These are phyloP conservation scores for Rutstroemia sp. DNA, from an alignment of 2,329 filamentous ascomycete species.

Conservation along the genomic window DNA sequence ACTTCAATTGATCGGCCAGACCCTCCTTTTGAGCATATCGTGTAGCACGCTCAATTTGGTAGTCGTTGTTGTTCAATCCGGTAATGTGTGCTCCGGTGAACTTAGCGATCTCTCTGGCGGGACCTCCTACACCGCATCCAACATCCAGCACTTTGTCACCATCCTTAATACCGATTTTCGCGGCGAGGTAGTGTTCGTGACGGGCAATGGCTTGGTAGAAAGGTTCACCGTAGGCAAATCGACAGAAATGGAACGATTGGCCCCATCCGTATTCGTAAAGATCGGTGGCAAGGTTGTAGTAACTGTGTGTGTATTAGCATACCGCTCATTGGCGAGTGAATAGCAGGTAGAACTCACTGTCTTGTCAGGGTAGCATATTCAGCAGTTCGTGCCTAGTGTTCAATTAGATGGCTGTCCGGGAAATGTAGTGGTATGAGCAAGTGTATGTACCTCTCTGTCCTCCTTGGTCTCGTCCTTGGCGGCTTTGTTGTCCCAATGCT, in stretches of 20 bases:
- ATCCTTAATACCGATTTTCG: conserved; percentile 78
- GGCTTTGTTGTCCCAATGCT: conserved; percentile 87
- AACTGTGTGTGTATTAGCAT: conserved; percentile 43
- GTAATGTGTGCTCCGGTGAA: conserved; percentile 86
- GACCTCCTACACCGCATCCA: conserved; percentile 93
- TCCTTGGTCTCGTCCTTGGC: conserved; percentile 74
- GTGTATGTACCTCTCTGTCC: conserved; percentile 60
- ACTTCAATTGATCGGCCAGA: conserved; percentile 70
- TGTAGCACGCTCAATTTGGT: conserved; percentile 93
- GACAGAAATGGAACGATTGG: conserved; percentile 95
- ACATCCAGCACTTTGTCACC: conserved; percentile 90
- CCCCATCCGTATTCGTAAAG: conserved; percentile 97
- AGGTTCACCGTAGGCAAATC: conserved; percentile 77
- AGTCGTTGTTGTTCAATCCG: conserved; percentile 98
- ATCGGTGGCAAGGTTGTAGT: conserved; percentile 96
- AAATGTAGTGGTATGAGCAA: background rate
- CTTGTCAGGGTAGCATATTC: conserved; percentile 91
- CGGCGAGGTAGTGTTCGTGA: conserved; percentile 95
- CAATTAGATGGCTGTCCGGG: background rate
- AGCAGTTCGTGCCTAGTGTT: conserved; percentile 5
- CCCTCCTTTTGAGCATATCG: conserved; percentile 77
- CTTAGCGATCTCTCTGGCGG: conserved; percentile 91
- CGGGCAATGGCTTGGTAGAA: conserved; percentile 90
- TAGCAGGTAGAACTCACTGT: conserved; percentile 55
- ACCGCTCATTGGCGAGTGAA: background rate